Evolutionary conservation across 768 basidiomycete genomes (phyloP), one percentile per base, ranked within the genome.

Genomic region (Collybia nuda): DNA sequence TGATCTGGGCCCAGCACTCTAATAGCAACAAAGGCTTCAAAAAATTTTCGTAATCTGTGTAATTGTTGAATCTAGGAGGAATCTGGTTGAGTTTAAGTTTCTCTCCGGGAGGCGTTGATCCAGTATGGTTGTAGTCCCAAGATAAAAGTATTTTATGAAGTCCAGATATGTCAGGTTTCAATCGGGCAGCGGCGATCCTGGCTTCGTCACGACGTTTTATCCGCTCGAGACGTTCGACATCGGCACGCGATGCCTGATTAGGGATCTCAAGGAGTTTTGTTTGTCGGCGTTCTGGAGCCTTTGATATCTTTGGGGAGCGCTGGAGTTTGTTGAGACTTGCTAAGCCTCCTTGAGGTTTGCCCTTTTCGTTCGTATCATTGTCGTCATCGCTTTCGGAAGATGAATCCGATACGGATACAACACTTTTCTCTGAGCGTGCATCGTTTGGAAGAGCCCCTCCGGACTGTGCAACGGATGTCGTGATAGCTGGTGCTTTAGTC

Each of bases 1-100:
- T 61, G 19, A 96, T 79, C 62, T 96, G 92, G 23, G 87, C 82
- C 95, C 97, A 98, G 54, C 90, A 85, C 68, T 99, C 97, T 51
- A 90, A 71, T 17, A 94, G 69, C 22, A 98, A 71, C 14, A 98
- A 76, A 2, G 96, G 94, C 62, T 92, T 84, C 64, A 97, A 93
- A 40, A 87, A 75, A 19, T 71, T 70, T 37, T 80, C 77, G 66
- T 96, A 98, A 17, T 91, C 80, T 1, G 71, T 64, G 50, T 85
- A 79, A 44, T 81, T 77, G 1, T 58, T 50, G 65, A 98, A 98
- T 9, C 64, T 71, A 47, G 84, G 78, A 0, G 90, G 89, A 6
- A 97, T 76, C 15, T 66, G 68, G 11, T 65, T 44, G 24, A 76
- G 60, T 1, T 63, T 44, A 3, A 72, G 56, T 39, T 65, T 70